Evolutionary conservation across 2,329 filamentous ascomycete species (phyloP).

Genomic region (Pleoardoris graminearum): DNA sequence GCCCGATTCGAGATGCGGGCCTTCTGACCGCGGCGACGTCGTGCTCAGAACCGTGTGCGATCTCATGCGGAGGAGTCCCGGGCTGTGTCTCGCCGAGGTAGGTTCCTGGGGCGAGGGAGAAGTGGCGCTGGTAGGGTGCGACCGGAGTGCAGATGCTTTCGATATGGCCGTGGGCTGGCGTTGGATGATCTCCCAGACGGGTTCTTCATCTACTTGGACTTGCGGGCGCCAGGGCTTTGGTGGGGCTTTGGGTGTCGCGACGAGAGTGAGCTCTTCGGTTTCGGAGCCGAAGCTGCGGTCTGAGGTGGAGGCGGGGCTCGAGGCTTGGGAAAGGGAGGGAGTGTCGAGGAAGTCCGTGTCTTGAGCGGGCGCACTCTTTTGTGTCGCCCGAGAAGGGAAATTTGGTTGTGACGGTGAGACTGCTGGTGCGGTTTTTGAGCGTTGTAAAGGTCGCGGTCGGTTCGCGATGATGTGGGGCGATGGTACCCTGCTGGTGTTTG

Average conservation of each 20-base stretch:
- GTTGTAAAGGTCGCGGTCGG: slow-evolving; percentile 28
- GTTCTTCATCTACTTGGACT: slow-evolving; percentile 13
- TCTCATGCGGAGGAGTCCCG: not conserved
- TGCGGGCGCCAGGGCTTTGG: slow-evolving; percentile 25
- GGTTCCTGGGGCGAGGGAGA: slow-evolving; percentile 23
- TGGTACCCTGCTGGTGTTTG: slow-evolving; percentile 25
- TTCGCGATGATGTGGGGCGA: slow-evolving; percentile 28
- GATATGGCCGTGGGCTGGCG: slow-evolving; percentile 27
- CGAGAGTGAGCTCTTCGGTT: slow-evolving; percentile 33
- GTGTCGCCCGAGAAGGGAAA: slow-evolving; percentile 16
- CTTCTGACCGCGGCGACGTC: slow-evolving; percentile 15
- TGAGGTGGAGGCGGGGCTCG: slow-evolving; percentile 35
- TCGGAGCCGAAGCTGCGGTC: slow-evolving; percentile 37
- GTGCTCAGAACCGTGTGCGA: slow-evolving; percentile 10
- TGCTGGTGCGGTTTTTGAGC: slow-evolving; percentile 36
- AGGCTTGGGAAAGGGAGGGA: slow-evolving; percentile 16
- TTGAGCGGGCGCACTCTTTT: not conserved
- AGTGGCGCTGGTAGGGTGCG: slow-evolving; percentile 23
- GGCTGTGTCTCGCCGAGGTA: slow-evolving; percentile 14
- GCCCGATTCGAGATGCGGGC: not conserved
- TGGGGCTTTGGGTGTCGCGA: slow-evolving; percentile 22
- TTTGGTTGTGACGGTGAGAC: slow-evolving; percentile 33
- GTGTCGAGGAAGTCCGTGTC: slow-evolving; percentile 4
- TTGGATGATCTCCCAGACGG: slow-evolving; percentile 19
- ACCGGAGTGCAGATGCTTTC: slow-evolving; percentile 32